Evolutionary conservation across 352 stramenopile species (phyloP).

Genomic region (Phytophthora crassamura): DNA sequence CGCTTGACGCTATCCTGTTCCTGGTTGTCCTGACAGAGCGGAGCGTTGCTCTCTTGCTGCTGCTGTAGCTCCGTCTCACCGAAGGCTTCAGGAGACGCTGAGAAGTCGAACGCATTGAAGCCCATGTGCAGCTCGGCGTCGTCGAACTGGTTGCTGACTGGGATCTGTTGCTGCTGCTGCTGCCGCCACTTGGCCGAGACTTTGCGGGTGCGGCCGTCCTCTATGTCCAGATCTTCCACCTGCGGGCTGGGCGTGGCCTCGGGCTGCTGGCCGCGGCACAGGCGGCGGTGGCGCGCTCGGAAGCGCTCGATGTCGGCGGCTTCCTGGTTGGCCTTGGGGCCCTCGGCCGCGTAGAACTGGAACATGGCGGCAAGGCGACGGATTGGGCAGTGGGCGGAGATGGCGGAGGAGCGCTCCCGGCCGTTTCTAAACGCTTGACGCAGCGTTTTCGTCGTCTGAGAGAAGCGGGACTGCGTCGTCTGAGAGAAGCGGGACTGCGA

Average conservation of each 20-base stretch:
- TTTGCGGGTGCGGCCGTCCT: conserved; percentile 51
- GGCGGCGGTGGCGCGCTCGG: conserved; percentile 46
- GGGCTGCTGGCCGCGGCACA: conserved; percentile 32
- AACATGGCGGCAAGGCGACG: conserved; percentile 22
- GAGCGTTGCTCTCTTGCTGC: conserved; percentile 4
- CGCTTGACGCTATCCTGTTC: conserved; percentile 13
- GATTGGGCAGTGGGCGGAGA: background rate
- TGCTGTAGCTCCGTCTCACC: conserved; percentile 17
- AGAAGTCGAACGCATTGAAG: conserved; percentile 64
- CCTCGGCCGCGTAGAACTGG: conserved; percentile 28
- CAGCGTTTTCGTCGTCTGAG: background rate
- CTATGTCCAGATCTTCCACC: conserved; percentile 32
- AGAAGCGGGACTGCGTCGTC: background rate
- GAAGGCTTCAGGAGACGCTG: conserved; percentile 49
- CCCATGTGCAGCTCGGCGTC: conserved; percentile 27
- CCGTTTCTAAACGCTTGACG: conserved; percentile 24
- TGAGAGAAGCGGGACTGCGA: too few species aligned
- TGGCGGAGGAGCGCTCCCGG: background rate
- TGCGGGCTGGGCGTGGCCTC: conserved; percentile 16
- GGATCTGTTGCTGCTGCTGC: conserved; percentile 31
- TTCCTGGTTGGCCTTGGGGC: conserved; percentile 21
- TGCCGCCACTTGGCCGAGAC: conserved; percentile 39
- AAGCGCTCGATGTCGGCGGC: conserved; percentile 50
- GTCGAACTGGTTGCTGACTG: conserved; percentile 32
- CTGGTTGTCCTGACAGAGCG: background rate